Percentiles rank a stretch among this genome's conserved stretches.
phyloP scores from a whole-genome alignment of 306 rosid genomes.

The Pyrus bretschneideri region DNA sequence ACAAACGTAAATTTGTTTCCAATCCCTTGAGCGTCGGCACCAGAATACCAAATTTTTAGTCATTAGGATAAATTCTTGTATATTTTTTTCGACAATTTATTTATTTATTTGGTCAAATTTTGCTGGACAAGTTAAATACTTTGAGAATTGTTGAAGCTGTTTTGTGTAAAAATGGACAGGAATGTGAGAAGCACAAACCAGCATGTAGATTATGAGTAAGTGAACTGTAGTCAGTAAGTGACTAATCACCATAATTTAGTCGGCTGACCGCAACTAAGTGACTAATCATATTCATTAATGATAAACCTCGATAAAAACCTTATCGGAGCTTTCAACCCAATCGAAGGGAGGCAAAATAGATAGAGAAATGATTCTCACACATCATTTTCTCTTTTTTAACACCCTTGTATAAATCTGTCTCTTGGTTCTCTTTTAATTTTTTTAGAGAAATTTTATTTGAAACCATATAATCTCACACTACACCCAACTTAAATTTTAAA shows the following conservation, averaged over 20 bases:
- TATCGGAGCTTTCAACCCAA: too few relatives aligned
- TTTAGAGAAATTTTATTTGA: too few relatives aligned
- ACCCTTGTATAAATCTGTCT: background rate
- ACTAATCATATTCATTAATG: background rate
- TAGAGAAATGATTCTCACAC: background rate
- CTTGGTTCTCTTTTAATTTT: too few relatives aligned
- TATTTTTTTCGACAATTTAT: background rate
- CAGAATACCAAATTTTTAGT: background rate
- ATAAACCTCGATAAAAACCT: too few relatives aligned
- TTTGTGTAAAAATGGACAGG: background rate
- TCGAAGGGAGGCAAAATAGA: background rate
- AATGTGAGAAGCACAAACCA: slow-evolving; percentile 2
- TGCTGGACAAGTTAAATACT: background rate
- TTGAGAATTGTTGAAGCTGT: background rate
- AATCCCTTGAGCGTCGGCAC: background rate
- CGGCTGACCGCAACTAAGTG: background rate
- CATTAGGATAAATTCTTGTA: background rate
- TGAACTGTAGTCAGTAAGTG: background rate
- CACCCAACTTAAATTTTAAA: too few relatives aligned
- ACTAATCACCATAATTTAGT: background rate
- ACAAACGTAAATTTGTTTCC: background rate
- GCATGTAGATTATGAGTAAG: background rate
- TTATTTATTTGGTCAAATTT: too few relatives aligned
- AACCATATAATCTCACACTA: too few relatives aligned
- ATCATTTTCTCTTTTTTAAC: background rate